Conservation (phyloP, 345 rosid species). For the Hibiscus tridactylites region DNA sequence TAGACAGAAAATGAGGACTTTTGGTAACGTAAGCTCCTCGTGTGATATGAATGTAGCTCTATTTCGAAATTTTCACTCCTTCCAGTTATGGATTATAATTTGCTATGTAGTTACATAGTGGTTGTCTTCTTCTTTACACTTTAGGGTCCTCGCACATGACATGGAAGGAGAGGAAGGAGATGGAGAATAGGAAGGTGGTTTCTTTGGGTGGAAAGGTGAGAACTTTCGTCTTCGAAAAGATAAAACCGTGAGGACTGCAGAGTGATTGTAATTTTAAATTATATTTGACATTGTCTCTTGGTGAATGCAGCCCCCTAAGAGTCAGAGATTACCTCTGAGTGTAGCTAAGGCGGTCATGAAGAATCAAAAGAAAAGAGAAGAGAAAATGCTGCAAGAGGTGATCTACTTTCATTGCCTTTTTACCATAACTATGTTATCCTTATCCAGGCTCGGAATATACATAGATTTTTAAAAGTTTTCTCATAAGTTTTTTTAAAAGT, state of each 20-base stretch:
- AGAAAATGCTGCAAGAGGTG: conserved; percentile 58
- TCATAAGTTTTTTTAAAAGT: no score
- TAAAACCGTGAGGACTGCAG: not conserved
- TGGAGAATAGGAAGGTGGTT: conserved; percentile 56
- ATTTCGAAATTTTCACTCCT: not conserved
- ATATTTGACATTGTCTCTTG: not conserved
- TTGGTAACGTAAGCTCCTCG: not conserved
- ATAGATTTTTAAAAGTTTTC: not conserved
- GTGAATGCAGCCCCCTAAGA: conserved; percentile 51
- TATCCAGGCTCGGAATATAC: not conserved
- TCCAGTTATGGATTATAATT: not conserved
- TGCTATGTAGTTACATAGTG: not conserved
- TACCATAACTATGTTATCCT: not conserved
- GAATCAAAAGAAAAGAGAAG: conserved; percentile 67
- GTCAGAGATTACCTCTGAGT: conserved; percentile 69
- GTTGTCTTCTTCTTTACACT: not conserved
- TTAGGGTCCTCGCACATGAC: conserved; percentile 51
- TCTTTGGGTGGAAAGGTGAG: conserved; percentile 81
- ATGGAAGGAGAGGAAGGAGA: conserved; percentile 82
- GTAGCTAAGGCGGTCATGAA: conserved; percentile 74
- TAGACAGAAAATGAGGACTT: not conserved
- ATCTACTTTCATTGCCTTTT: not conserved
- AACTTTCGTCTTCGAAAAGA: not conserved
- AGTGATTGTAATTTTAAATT: not conserved
- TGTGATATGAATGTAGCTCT: not conserved